A percentile compares a stretch with the other conserved stretches of the same genome.
These are phyloP conservation scores for Magnaporthiopsis rhizophila DNA, from an alignment of 2,329 filamentous ascomycete genomes.

Conservation along the genomic window DNA sequence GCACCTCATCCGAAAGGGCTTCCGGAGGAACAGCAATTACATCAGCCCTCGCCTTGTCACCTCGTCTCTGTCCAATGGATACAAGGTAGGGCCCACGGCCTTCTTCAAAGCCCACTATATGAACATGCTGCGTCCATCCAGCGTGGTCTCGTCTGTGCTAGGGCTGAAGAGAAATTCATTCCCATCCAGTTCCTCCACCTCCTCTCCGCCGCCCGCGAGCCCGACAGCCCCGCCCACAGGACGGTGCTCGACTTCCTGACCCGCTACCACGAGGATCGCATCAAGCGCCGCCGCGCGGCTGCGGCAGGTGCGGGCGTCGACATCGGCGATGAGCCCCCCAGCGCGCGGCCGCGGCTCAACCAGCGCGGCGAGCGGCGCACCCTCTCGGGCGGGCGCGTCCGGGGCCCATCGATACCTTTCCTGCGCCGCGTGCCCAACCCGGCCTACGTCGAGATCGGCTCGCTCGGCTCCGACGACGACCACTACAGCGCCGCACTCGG, in stretches of 20 bases:
- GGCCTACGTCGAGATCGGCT: neutral
- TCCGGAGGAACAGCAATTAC: slow-evolving; percentile 50
- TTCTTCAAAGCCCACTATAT: neutral
- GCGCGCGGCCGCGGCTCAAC: slow-evolving; percentile 13
- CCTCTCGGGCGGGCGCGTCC: neutral
- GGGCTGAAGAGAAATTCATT: neutral
- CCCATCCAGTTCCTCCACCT: slow-evolving; percentile 31
- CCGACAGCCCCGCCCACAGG: slow-evolving; percentile 30
- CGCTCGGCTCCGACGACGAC: neutral
- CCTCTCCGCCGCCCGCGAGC: slow-evolving; percentile 27
- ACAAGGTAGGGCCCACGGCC: slow-evolving; percentile 40
- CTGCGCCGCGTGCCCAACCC: slow-evolving; percentile 24
- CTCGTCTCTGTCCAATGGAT: slow-evolving; percentile 58
- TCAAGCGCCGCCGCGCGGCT: slow-evolving; percentile 19
- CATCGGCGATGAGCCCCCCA: slow-evolving; percentile 12
- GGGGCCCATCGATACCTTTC: neutral
- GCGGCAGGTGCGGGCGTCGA: slow-evolving; percentile 12
- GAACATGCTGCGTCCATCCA: neutral
- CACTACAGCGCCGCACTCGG: neutral
- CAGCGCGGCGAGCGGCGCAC: slow-evolving; percentile 14
- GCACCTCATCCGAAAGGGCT: slow-evolving; percentile 52
- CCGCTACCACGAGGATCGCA: slow-evolving; percentile 11
- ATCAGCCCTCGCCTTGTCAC: slow-evolving; percentile 53
- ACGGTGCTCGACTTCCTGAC: slow-evolving; percentile 33
- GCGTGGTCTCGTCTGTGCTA: too few species aligned